Percentiles rank a stretch among this genome's conserved stretches.
Conservation (phyloP, 495 filamentous ascomycete genomes). For the Pyronema domesticum region DNA sequence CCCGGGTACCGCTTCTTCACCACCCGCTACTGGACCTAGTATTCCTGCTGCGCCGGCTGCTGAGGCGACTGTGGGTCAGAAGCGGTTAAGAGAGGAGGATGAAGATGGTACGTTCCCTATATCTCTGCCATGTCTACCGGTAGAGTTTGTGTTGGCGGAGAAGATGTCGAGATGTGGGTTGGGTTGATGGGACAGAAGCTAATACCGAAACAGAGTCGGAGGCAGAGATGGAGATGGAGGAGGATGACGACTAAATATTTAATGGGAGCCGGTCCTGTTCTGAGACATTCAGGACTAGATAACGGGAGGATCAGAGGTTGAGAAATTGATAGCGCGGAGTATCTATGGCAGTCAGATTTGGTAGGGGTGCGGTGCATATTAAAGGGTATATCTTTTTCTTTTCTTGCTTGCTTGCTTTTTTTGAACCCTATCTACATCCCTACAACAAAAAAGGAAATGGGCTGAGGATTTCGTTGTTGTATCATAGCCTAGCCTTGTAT, state of each 20-base stretch:
- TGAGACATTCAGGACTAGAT: no score
- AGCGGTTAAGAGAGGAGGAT: slow-evolving; percentile 57
- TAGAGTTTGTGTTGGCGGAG: no score
- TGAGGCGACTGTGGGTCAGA: slow-evolving; percentile 32
- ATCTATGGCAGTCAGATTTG: no score
- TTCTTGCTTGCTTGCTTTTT: neutral
- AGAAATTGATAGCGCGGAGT: no score
- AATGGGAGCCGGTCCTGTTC: no score
- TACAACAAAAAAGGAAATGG: neutral
- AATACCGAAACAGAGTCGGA: neutral
- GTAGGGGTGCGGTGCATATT: no score
- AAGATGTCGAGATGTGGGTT: neutral
- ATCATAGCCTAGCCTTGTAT: neutral
- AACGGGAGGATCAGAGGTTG: no score
- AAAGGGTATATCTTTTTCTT: neutral
- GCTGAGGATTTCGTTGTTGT: neutral
- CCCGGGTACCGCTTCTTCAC: slow-evolving; percentile 36
- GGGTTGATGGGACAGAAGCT: slow-evolving; percentile 6
- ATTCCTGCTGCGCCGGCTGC: slow-evolving; percentile 29
- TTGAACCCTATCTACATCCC: neutral
- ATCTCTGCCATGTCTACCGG: neutral
- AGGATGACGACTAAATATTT: slow-evolving; percentile 23
- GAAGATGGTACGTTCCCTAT: slow-evolving; percentile 28
- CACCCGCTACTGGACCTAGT: slow-evolving; percentile 31
- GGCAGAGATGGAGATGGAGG: slow-evolving; percentile 22